These are phyloP conservation scores for Stentor coeruleus DNA, from an alignment of 73 alveolate species.

Conservation along the genomic window DNA sequence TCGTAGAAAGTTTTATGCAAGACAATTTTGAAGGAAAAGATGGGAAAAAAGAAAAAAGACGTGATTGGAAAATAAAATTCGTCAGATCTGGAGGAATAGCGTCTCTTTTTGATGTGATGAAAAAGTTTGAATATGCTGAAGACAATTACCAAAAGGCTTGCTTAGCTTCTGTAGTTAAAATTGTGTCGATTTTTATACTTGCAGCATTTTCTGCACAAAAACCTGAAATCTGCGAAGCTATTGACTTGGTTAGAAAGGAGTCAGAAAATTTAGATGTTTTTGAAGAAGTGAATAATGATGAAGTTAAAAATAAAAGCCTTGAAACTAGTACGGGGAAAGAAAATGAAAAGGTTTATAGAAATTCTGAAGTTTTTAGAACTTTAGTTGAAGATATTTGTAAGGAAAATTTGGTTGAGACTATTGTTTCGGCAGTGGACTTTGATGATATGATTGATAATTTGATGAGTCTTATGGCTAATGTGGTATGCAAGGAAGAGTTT, in stretches of 20 bases:
- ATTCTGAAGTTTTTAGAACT: background rate
- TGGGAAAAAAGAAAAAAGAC: constrained; percentile 15
- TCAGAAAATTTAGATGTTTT: background rate
- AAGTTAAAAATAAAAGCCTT: background rate
- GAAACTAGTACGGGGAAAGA: background rate
- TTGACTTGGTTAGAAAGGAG: constrained; percentile 27
- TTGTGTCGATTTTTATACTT: constrained; percentile 33
- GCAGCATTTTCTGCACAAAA: constrained; percentile 43
- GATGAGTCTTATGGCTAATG: constrained; percentile 6
- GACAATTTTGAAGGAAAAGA: constrained; percentile 29
- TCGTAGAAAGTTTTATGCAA: constrained; percentile 61
- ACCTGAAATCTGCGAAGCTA: constrained; percentile 41
- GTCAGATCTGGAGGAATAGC: constrained; percentile 39
- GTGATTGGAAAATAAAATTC: constrained; percentile 41
- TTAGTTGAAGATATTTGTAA: background rate
- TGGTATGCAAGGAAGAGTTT: constrained; percentile 28
- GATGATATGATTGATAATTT: background rate
- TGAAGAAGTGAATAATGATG: background rate
- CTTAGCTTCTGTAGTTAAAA: constrained; percentile 34
- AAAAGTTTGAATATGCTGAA: constrained; percentile 21
- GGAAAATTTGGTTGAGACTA: background rate
- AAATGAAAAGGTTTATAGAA: too few relatives aligned
- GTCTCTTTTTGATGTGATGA: background rate
- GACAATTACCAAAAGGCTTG: constrained; percentile 33
- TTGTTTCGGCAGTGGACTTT: background rate